Base-by-base conservation (phyloP, 495 filamentous ascomycete species). In the Tuber umbilicatum region DNA sequence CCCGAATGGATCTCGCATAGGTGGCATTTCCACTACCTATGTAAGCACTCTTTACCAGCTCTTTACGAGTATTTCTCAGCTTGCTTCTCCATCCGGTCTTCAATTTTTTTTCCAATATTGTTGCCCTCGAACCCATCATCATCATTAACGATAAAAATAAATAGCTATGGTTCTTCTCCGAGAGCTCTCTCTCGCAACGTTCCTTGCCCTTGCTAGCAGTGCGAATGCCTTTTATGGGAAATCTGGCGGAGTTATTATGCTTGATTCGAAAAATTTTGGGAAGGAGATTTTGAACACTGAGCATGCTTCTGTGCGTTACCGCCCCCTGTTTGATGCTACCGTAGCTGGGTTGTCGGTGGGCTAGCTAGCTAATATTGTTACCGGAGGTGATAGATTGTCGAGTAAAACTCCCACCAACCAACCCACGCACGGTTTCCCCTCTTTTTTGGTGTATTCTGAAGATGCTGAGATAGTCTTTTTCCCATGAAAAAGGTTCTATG, bases 241-340 rank as follows among this genome's bases (percentile, higher is more conserved):
- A 85, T 91, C 88, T 82, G 96, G 93, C 3, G 90, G 92, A 21
- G 96, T 99, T 67, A 82, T 97, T 37, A 93, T 96, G 83, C 86
- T 98, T 67, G 89, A 94, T 82, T 88, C 85, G n/a, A 93, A 91
- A 84, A 90, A 86, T 81, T 99, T 96, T 84, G 90, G 93, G 84
- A 88, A 88, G 74, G 86, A 97, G 76, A 93, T 99, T 83, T 89
- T 91, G 31, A 90, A 93, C 80, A 97, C 93, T 70, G 97, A 97
- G 83, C 86, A 97, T 83, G 93, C 93, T 69, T 93, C 94, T 73
- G 94, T 97, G 89, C 85, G 92, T 84, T 45, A 68, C 72, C 42
- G 14, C 55, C 27, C 55, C 12, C 55, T 40, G 55, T 64, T 64
- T 64, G 50, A 60, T 60, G 50, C 50, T 60, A 14, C n/a, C n/a